Conservation (phyloP, 805 yeast genomes). For the Dipodascus geniculatus region DNA sequence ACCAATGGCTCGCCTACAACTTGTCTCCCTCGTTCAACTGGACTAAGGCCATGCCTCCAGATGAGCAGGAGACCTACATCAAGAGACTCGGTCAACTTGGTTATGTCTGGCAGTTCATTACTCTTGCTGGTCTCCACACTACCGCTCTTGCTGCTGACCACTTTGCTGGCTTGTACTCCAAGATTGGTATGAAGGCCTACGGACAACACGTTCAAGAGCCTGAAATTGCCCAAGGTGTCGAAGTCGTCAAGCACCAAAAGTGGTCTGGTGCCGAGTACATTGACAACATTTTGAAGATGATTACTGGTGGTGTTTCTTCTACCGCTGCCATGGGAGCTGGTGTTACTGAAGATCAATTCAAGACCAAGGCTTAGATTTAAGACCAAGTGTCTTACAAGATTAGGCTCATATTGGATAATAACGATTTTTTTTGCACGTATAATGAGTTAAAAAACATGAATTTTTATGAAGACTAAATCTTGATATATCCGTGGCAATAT, state of each 20-base stretch:
- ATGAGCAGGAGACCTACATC: slow-evolving; percentile 86
- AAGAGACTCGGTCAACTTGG: slow-evolving; percentile 78
- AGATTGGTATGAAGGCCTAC: slow-evolving; percentile 90
- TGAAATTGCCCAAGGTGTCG: slow-evolving; percentile 82
- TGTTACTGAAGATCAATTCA: slow-evolving; percentile 95
- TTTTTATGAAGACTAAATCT: too few relatives aligned
- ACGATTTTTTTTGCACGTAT: neutral
- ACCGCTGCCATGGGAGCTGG: slow-evolving; percentile 99
- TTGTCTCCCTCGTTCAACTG: slow-evolving; percentile 96
- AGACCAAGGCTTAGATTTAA: slow-evolving; percentile 25
- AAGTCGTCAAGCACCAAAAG: slow-evolving; percentile 94
- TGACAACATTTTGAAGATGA: slow-evolving; percentile 79
- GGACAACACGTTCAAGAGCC: slow-evolving; percentile 78
- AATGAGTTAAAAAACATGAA: neutral
- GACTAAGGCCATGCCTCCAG: slow-evolving; percentile 83
- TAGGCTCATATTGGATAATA: neutral
- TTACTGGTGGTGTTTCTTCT: slow-evolving; percentile 87
- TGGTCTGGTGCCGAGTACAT: slow-evolving; percentile 99
- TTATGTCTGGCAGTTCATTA: slow-evolving; percentile 95
- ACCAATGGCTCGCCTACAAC: slow-evolving; percentile 95
- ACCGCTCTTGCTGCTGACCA: slow-evolving; percentile 85
- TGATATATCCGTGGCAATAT: too few relatives aligned
- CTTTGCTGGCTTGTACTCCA: slow-evolving; percentile 66
- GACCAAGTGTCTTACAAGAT: neutral
- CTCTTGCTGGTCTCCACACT: slow-evolving; percentile 93